A percentile compares a stretch with the other conserved stretches of the same genome.
Conservation (phyloP, 768 basidiomycete genomes). For the Kondoa subrosea region DNA sequence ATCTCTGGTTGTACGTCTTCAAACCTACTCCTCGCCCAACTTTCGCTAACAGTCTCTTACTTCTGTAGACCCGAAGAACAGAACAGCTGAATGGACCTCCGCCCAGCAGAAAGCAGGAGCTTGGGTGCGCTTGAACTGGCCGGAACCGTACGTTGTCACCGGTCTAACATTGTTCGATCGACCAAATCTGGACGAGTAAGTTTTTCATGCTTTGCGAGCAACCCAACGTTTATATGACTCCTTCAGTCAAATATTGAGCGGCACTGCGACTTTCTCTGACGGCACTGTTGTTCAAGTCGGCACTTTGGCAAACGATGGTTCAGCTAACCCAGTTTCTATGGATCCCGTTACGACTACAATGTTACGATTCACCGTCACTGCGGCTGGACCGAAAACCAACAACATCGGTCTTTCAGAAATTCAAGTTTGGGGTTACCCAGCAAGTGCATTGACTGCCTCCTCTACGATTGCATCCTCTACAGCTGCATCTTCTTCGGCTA, state of each 20-base stretch:
- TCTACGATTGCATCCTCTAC: background rate
- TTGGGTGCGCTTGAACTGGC: slow-evolving; percentile 11
- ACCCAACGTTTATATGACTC: slow-evolving; percentile 12
- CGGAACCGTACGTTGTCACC: background rate
- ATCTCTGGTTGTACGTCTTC: too few relatives aligned
- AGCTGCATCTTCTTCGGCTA: background rate
- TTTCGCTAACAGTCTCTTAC: too few relatives aligned
- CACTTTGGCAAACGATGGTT: slow-evolving; percentile 17
- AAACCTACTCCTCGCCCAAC: too few relatives aligned
- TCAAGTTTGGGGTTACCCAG: slow-evolving; percentile 7
- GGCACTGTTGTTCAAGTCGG: slow-evolving; percentile 4
- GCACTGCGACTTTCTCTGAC: slow-evolving; percentile 11
- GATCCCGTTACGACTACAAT: slow-evolving; percentile 15
- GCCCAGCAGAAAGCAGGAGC: slow-evolving; percentile 11
- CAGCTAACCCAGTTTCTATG: slow-evolving; percentile 14
- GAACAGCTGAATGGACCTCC: slow-evolving; percentile 17
- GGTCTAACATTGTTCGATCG: background rate
- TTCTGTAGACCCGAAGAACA: slow-evolving; percentile 7
- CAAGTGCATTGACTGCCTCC: background rate
- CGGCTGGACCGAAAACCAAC: background rate
- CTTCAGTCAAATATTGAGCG: slow-evolving; percentile 17
- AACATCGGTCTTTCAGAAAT: slow-evolving; percentile 13
- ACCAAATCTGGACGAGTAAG: background rate
- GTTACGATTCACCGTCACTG: slow-evolving; percentile 12
- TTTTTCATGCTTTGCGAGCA: slow-evolving; percentile 1